Evolutionary conservation across 345 rosid species (phyloP), one percentile per base, ranked within the genome.

Genomic region (Linum lewisii): DNA sequence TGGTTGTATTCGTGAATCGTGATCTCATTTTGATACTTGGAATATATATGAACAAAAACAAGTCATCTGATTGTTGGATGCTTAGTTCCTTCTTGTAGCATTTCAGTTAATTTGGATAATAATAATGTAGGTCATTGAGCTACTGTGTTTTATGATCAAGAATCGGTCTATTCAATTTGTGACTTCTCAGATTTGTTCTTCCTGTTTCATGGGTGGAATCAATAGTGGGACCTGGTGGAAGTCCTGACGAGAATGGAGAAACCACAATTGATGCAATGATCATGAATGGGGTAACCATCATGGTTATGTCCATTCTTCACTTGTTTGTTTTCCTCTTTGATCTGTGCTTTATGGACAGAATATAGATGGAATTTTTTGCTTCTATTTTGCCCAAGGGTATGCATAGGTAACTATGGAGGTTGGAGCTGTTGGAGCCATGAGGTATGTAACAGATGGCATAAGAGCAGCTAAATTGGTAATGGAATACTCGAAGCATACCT

Each of bases 371-470:
- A 63, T 59, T 61, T 23, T 62, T 65, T 32, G 44, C 22, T 47
- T 66, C 50, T 49, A 24, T 63, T 51, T 80, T 58, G 78, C 69
- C 5, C 69, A 81, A 85, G 86, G 76, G 73, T 55, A 54, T 74
- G 69, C 68, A 7, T 82, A 88, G 98, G 89, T 79, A 49, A 92
- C 95, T 4, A 92, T 92, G 98, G 98, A 88, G 79, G 95, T 84
- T 60, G 98, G 98, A 71, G 98, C 98, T 59, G 90, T 92, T 70
- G 98, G 93, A 77, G 96, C 87, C 47, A 92, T 92, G 98, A 81
- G 93, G 58, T 83, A 75, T 69, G 89, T 92, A 50, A 92, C 84
- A 72, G 96, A 86, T n/a, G 98, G 98, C 56, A 88, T 88, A 63
- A 80, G 56, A 81, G 96, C 98, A 64, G 96, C 98, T 26, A 69